A percentile compares a stretch with the other conserved stretches of the same genome.
Evolutionary conservation across 345 rosid genomes (phyloP).

Genomic region (Erysimum cheiranthoides): DNA sequence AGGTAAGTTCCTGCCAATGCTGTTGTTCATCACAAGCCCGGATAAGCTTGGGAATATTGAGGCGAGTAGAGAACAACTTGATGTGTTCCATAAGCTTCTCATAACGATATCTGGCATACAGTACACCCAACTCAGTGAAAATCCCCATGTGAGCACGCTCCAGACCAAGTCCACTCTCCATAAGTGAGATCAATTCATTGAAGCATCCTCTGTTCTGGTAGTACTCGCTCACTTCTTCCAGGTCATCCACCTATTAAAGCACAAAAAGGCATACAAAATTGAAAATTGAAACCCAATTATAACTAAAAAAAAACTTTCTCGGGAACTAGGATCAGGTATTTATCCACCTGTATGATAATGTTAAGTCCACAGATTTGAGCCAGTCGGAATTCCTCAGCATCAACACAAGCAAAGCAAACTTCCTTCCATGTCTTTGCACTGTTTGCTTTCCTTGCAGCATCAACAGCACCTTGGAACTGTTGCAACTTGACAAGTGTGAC

Average conservation of each 20-base stretch:
- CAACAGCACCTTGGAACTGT: conserved; percentile 99
- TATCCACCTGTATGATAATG: conserved; percentile 81
- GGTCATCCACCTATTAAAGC: conserved; percentile 81
- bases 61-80: conserved; percentile 96
- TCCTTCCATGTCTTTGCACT: conserved; percentile 99
- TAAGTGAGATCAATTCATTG: conserved; percentile 95
- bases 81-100: conserved; percentile 99
- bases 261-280: conserved; percentile 29
- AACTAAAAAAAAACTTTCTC: neutral
- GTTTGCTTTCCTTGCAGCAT: conserved; percentile 99
- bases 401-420: conserved; percentile 99
- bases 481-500: conserved; percentile 88
- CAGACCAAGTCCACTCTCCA: conserved; percentile 98
- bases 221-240: conserved; percentile 96
- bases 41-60: conserved; percentile 96
- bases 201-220: conserved; percentile 99
- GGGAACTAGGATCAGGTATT: conserved; percentile 6
- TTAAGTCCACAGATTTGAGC: conserved; percentile 99
- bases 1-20: conserved; percentile 97
- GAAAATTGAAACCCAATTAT: neutral
- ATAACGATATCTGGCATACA: conserved; percentile 95
- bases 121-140: conserved; percentile 96
- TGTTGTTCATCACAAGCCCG: conserved; percentile 99
- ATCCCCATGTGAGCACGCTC: conserved; percentile 99
- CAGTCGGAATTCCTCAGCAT: conserved; percentile 96